Evolutionary conservation across 768 basidiomycete genomes (phyloP).

Genomic region (Lanmaoa rubissima): DNA sequence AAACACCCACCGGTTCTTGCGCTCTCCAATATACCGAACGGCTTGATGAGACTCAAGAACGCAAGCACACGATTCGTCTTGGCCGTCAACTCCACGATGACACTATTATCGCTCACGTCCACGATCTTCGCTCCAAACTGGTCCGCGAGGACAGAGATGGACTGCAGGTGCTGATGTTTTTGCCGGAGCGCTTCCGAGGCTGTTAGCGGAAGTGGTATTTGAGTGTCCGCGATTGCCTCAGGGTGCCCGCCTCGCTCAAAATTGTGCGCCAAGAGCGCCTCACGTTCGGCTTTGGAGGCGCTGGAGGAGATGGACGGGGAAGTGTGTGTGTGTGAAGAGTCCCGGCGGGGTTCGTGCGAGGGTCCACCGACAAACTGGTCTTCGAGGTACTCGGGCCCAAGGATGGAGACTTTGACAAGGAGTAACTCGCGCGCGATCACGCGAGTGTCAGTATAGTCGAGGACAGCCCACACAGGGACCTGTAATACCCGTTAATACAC

Average conservation of each 20-base stretch:
- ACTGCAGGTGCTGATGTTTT: slow-evolving; percentile 87
- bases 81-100: slow-evolving; percentile 93
- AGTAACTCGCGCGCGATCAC: slow-evolving; percentile 92
- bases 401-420: slow-evolving; percentile 94
- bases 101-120: slow-evolving; percentile 91
- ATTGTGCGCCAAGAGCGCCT: slow-evolving; percentile 69
- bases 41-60: slow-evolving; percentile 86
- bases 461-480: slow-evolving; percentile 99
- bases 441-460: slow-evolving; percentile 94
- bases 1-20: slow-evolving; percentile 79
- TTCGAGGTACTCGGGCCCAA: slow-evolving; percentile 95
- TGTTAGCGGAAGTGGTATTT: slow-evolving; percentile 49
- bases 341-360: slow-evolving; percentile 69
- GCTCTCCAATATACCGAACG: slow-evolving; percentile 94
- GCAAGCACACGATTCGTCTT: slow-evolving; percentile 92
- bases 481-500: slow-evolving; percentile 28
- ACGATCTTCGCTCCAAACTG: slow-evolving; percentile 95
- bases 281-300: slow-evolving; percentile 62
- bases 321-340: slow-evolving; percentile 9
- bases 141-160: slow-evolving; percentile 76
- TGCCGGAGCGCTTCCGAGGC: slow-evolving; percentile 84
- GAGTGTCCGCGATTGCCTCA: slow-evolving; percentile 24
- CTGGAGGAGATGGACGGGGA: slow-evolving; percentile 14
- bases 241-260: slow-evolving; percentile 63
- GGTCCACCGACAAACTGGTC: slow-evolving; percentile 86